These are phyloP conservation scores for Saccharomyces hybrid DNA, from an alignment of 1,139 yeast genomes.

Conservation along the genomic window DNA sequence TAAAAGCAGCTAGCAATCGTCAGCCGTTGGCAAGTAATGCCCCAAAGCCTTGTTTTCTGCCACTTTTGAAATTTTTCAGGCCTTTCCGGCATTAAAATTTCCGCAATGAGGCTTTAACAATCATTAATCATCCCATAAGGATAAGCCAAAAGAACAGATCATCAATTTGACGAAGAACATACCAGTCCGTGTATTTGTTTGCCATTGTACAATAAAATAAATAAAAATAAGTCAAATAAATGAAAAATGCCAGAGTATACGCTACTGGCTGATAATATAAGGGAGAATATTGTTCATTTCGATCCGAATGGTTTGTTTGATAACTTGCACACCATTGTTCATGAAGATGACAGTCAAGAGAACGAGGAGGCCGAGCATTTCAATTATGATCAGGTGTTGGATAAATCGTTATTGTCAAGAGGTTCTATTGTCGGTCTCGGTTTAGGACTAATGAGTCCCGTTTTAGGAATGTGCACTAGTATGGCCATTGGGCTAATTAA, in stretches of 20 bases:
- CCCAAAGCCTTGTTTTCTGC: not conserved
- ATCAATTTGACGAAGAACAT: too few relatives aligned
- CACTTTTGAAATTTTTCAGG: not conserved
- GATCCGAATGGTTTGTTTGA: conserved; percentile 23
- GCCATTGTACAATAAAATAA: not conserved
- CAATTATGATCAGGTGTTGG: conserved; percentile 62
- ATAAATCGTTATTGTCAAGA: conserved; percentile 52
- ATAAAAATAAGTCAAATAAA: not conserved
- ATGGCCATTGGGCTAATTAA: conserved; percentile 60
- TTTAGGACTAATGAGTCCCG: conserved; percentile 72
- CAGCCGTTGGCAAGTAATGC: not conserved
- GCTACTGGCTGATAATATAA: conserved; percentile 16
- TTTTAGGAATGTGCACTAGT: conserved; percentile 66
- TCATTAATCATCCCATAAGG: not conserved
- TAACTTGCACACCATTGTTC: conserved; percentile 26
- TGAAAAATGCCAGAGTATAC: conserved; percentile 21
- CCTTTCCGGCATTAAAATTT: conserved; percentile 1
- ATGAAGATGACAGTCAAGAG: conserved; percentile 30
- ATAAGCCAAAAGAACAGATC: not conserved
- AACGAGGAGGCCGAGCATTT: conserved; percentile 61
- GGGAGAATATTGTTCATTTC: conserved; percentile 20
- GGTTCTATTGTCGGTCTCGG: conserved; percentile 67
- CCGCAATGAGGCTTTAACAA: conserved; percentile 1
- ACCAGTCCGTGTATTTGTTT: not conserved
- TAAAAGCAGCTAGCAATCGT: not conserved